Conservation (phyloP, 2,329 filamentous ascomycete genomes). For the Cytospora paraplurivora region DNA sequence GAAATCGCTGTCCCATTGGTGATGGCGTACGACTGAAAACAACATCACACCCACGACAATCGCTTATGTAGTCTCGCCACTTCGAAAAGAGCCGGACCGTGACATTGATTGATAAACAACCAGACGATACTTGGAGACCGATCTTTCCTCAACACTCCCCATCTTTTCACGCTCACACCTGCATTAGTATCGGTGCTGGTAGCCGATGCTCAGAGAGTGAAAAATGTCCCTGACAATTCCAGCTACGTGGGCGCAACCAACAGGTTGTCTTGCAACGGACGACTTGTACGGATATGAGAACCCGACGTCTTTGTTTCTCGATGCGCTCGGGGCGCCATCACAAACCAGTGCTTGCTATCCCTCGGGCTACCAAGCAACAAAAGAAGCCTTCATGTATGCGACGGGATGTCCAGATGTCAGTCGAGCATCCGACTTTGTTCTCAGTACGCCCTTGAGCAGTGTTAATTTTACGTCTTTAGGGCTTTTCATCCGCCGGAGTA, state of each 20-base stretch:
- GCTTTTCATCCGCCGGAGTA: background rate
- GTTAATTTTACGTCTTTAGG: background rate
- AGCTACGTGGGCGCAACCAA: background rate
- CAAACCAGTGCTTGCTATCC: background rate
- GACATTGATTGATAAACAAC: too few relatives aligned
- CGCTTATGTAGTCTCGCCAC: too few relatives aligned
- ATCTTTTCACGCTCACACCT: background rate
- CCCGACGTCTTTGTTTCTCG: background rate
- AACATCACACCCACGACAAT: too few relatives aligned
- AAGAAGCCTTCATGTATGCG: background rate
- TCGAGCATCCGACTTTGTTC: background rate
- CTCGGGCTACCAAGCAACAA: constrained; percentile 1
- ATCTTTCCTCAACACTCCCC: background rate
- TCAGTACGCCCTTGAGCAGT: background rate
- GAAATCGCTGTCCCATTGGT: too few relatives aligned
- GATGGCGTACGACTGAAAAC: too few relatives aligned
- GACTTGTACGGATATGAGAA: background rate
- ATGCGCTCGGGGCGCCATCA: background rate
- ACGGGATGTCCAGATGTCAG: background rate
- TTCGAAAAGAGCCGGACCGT: too few relatives aligned
- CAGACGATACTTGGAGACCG: too few relatives aligned
- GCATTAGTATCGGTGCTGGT: background rate
- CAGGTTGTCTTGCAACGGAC: background rate
- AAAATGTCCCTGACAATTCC: background rate
- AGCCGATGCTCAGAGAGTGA: background rate